A percentile compares a stretch with the other conserved stretches of the same genome.
Evolutionary conservation across 352 stramenopile species (phyloP).

Genomic region (Phytophthora agathidicida): DNA sequence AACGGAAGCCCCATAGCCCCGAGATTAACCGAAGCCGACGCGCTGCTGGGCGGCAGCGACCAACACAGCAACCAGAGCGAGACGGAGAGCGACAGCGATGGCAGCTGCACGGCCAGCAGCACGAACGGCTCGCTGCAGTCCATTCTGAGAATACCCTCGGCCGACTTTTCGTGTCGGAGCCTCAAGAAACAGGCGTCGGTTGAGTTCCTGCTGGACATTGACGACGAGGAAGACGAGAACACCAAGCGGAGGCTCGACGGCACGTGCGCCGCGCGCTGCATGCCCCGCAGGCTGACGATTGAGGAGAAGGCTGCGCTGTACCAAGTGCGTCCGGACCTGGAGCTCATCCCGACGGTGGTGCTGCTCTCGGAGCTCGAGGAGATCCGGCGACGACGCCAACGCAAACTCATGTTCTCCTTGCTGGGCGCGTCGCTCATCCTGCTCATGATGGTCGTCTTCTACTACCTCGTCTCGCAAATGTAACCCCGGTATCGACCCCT

Average conservation of each 20-base stretch:
- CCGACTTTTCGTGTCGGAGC: conserved; percentile 41
- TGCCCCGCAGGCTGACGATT: conserved; percentile 72
- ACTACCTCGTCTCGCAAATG: conserved; percentile 77
- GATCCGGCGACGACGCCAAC: conserved; percentile 58
- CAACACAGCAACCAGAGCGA: conserved; percentile 64
- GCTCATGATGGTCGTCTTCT: conserved; percentile 81
- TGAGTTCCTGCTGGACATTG: conserved; percentile 69
- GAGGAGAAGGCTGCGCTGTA: conserved; percentile 83
- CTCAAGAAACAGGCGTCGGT: conserved; percentile 73
- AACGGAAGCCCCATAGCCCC: conserved; percentile 17
- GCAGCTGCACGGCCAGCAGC: conserved; percentile 49
- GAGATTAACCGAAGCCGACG: conserved; percentile 16
- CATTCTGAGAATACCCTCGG: conserved; percentile 65
- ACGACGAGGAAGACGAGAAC: conserved; percentile 48
- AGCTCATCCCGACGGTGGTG: conserved; percentile 67
- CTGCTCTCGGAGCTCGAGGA: conserved; percentile 71
- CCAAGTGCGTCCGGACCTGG: conserved; percentile 67
- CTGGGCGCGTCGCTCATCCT: conserved; percentile 68
- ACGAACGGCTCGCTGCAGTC: conserved; percentile 53
- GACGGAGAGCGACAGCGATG: conserved; percentile 83
- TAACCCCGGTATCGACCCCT: conserved; percentile 28
- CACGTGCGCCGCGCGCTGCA: conserved; percentile 51
- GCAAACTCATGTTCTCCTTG: conserved; percentile 73
- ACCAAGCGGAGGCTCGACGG: conserved; percentile 27
- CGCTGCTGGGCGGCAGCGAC: conserved; percentile 23